These are phyloP conservation scores for Teunomyces cretensis DNA, from an alignment of 805 yeast species.

Conservation along the genomic window DNA sequence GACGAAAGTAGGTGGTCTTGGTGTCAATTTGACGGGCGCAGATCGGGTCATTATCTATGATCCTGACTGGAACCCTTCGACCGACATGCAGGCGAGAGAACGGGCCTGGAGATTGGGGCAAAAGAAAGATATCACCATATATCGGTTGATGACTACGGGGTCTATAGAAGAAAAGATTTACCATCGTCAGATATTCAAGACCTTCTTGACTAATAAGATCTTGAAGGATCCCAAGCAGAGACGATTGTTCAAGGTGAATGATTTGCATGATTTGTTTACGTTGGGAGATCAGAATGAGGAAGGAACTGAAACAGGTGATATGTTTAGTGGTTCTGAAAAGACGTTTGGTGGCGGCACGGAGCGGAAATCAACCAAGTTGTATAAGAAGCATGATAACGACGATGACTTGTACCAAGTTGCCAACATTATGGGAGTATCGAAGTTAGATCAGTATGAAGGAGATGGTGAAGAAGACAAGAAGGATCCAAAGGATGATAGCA, in stretches of 20 bases:
- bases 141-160: constrained; percentile 90
- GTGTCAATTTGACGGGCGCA: constrained; percentile 93
- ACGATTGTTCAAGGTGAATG: constrained; percentile 88
- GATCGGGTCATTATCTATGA: constrained; percentile 91
- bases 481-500: constrained; percentile 43
- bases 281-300: constrained; percentile 70
- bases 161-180: constrained; percentile 96
- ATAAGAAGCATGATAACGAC: constrained; percentile 38
- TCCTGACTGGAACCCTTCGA: constrained; percentile 99
- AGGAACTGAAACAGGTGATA: constrained; percentile 67
- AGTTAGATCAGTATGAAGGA: constrained; percentile 62
- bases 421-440: constrained; percentile 68
- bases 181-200: constrained; percentile 95
- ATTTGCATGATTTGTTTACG: constrained; percentile 84
- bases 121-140: constrained; percentile 85
- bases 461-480: constrained; percentile 38
- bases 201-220: constrained; percentile 88
- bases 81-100: constrained; percentile 95
- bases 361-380: constrained; percentile 32
- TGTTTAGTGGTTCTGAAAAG: constrained; percentile 52
- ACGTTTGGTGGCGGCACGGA: constrained; percentile 31
- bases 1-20: constrained; percentile 94
- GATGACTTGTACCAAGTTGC: constrained; percentile 72
- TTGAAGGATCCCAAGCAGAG: constrained; percentile 93
- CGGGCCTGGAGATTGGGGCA: constrained; percentile 98